Conservation (phyloP, 306 rosid genomes). For the Ormosia semicastrata region DNA sequence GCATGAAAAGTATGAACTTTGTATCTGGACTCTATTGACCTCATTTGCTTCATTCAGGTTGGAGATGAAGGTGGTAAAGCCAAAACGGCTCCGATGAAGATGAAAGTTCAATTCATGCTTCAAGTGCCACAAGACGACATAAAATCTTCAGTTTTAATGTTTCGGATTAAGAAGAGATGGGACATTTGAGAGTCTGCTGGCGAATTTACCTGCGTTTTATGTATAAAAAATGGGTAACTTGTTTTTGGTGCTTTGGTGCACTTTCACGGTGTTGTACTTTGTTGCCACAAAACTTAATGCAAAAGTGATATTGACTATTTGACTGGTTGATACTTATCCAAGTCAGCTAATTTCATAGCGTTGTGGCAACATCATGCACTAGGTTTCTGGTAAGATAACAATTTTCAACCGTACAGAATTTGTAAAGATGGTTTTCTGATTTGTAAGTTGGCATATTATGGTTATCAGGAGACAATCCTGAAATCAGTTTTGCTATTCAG, state of each 20-base stretch:
- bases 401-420: constrained; percentile 5
- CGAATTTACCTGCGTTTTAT: not conserved
- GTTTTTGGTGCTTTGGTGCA: not conserved
- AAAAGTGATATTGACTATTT: not conserved
- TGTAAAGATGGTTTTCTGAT: constrained; percentile 20
- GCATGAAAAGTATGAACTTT: not conserved
- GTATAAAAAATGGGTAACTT: not conserved
- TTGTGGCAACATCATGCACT: not conserved
- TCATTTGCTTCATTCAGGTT: constrained; percentile 57
- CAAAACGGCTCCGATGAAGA: constrained; percentile 90
- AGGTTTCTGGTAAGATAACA: not conserved
- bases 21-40: constrained; percentile 8
- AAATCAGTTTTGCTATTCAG: no score
- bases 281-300: not conserved
- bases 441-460: constrained; percentile 3
- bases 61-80: constrained; percentile 91
- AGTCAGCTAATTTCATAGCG: constrained; percentile 15
- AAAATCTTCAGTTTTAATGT: constrained; percentile 74
- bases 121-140: constrained; percentile 95
- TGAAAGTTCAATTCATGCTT: constrained; percentile 96
- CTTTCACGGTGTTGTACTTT: not conserved
- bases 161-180: constrained; percentile 96
- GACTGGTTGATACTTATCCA: constrained; percentile 7
- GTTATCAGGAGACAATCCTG: not conserved
- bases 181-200: constrained; percentile 50